Evolutionary conservation across 257 asterid genomes (phyloP), one percentile per base, ranked within the genome.

Genomic region (Solanum gracilifrons): DNA sequence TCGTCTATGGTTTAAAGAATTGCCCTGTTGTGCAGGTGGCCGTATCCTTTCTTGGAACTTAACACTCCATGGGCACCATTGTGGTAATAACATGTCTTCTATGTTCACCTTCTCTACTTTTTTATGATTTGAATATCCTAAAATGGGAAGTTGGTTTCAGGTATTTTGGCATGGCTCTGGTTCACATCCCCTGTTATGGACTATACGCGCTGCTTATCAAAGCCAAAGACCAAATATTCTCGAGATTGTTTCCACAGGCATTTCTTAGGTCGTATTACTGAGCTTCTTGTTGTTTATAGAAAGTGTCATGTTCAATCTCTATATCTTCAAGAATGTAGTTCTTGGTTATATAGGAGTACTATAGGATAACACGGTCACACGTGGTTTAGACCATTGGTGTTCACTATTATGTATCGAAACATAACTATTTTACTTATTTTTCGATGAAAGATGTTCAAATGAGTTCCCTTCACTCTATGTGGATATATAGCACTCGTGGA

Each of bases 31-130:
- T 88, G 91, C 94, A 96, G 98, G 99, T 96, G 99, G 99, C 98
- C 99, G 25, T 95, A 96, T 89, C 99, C 99, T 82, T 96, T 96
- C 92, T 95, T 96, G 71, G 98, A 95, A 51, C 99, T 95, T 82
- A 88, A 93, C 55, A 92, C 96, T 87, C 92, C 96, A 83, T 91
- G 89, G 92, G 98, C 99, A 15, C 99, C 99, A 9, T 76, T 94
- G 83, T 96, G 99, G 98, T 95, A 91, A 89, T 51, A 48, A 13
- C 39, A 32, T 79, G 77, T 39, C 25, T 32, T 62, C 9, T 31
- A 7, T 20, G 43, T 68, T 29, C 58, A 29, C 36, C 13, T 69
- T 83, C 48, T 39, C 5, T 15, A 18, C 25, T n/a, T n/a, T 7
- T 77, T 72, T 5, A 21, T 32, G 27, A 7, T 16, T 16, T 36